phyloP scores from a whole-genome alignment of 495 filamentous ascomycete genomes.

The Penicillium simplicissimum region DNA sequence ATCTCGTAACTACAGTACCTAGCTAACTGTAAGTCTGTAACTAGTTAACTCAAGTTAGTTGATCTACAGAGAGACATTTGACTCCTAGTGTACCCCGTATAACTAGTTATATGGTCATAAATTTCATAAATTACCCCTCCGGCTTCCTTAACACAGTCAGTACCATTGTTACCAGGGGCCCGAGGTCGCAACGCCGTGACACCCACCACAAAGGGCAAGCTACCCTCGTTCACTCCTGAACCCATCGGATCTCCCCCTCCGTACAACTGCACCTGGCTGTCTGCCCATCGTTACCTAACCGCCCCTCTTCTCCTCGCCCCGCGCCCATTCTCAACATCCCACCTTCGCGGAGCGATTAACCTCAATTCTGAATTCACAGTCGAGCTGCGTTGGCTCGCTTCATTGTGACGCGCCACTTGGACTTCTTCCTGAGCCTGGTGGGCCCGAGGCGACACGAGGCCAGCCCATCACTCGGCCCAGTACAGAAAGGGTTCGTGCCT shows the following conservation, averaged over 20 bases:
- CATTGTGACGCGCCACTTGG: not conserved
- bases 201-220: too few species aligned
- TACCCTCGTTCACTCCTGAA: not conserved
- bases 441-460: not conserved
- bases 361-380: not conserved
- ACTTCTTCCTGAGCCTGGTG: not conserved
- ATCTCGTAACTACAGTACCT: too few species aligned
- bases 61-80: too few species aligned
- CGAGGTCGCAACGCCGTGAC: too few species aligned
- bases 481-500: constrained; percentile 5
- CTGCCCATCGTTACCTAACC: not conserved
- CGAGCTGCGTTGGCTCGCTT: not conserved
- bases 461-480: not conserved
- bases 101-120: too few species aligned
- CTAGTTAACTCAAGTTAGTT: too few species aligned
- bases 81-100: too few species aligned
- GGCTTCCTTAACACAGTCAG: not conserved
- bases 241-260: not conserved
- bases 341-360: not conserved
- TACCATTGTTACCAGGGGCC: not conserved
- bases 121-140: not conserved
- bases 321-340: not conserved
- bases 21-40: too few species aligned
- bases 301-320: not conserved
- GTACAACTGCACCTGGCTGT: not conserved